These are phyloP conservation scores for Lactarius deliciosus DNA, from an alignment of 768 basidiomycete species.

Conservation along the genomic window DNA sequence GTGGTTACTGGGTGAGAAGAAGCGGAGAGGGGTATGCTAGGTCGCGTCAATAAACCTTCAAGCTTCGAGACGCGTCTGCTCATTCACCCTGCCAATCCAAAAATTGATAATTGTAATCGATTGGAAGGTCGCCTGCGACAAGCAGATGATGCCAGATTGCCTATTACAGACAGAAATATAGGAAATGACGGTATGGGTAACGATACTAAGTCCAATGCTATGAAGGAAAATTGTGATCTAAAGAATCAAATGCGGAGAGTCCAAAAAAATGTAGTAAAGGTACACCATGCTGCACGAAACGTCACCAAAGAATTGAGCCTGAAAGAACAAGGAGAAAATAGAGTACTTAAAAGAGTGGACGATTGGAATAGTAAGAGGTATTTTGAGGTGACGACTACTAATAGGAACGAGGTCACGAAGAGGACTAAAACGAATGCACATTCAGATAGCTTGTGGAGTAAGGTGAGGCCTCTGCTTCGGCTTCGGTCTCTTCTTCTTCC, in stretches of 20 bases:
- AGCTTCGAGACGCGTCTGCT: no score
- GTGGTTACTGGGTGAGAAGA: not conserved
- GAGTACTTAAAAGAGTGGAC: conserved; percentile 7
- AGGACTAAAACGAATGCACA: not conserved
- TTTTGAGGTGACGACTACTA: conserved; percentile 4
- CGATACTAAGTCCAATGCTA: conserved; percentile 25
- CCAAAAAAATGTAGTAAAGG: conserved; percentile 21
- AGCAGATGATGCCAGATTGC: conserved; percentile 23
- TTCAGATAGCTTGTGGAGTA: conserved; percentile 8
- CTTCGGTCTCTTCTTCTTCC: conserved; percentile 54
- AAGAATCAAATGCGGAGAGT: conserved; percentile 20
- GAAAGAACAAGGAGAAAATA: conserved; percentile 7
- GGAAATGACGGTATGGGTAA: conserved; percentile 23
- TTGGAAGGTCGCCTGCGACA: conserved; percentile 21
- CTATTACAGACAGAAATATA: conserved; percentile 29
- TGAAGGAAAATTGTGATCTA: conserved; percentile 18
- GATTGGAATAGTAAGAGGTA: conserved; percentile 1
- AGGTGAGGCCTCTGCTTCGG: conserved; percentile 6
- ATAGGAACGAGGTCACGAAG: not conserved
- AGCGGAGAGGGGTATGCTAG: not conserved
- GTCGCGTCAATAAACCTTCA: no score
- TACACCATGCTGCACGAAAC: conserved; percentile 23
- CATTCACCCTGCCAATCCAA: not conserved
- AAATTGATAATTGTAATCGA: conserved; percentile 5
- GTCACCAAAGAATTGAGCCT: conserved; percentile 12